Evolutionary conservation across 371 early-diverging fungal species (phyloP).

Genomic region (Mortierella sp.): DNA sequence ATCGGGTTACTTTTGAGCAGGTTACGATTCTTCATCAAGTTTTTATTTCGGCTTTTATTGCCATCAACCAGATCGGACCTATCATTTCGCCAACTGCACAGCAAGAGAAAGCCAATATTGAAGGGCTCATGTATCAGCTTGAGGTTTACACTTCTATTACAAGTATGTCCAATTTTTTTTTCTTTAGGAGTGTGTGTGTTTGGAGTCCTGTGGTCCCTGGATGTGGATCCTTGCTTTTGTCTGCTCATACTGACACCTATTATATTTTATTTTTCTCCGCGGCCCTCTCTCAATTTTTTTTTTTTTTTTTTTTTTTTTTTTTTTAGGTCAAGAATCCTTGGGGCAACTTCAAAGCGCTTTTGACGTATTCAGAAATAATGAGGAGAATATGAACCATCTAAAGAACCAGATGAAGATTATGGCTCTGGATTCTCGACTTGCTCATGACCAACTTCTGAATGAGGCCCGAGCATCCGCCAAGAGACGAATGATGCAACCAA

Average conservation of each 20-base stretch:
- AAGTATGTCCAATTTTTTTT: conserved; percentile 16
- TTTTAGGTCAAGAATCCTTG: conserved; percentile 50
- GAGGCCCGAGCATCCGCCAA: conserved; percentile 31
- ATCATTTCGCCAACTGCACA: conserved; percentile 57
- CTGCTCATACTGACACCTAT: too few species aligned
- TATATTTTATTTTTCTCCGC: not conserved
- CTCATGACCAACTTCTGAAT: conserved; percentile 48
- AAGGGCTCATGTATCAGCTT: conserved; percentile 48
- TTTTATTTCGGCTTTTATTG: conserved; percentile 64
- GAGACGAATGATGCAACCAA: conserved; percentile 7
- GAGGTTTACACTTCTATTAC: conserved; percentile 56
- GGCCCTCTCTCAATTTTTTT: not conserved
- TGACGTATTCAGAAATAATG: conserved; percentile 57
- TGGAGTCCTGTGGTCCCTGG: too few species aligned
- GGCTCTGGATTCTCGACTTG: conserved; percentile 58
- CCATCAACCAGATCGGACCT: conserved; percentile 69
- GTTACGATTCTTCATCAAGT: conserved; percentile 65
- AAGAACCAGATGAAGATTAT: conserved; percentile 62
- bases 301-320: not conserved
- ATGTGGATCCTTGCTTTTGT: not conserved
- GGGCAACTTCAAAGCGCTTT: conserved; percentile 51
- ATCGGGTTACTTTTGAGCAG: conserved; percentile 61
- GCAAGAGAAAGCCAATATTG: conserved; percentile 34
- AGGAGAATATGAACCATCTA: conserved; percentile 49
- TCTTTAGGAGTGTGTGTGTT: not conserved